Evolutionary conservation across 1,139 yeast species (phyloP), one percentile per base, ranked within the genome.

Genomic region (Suhomyces wounanorum): DNA sequence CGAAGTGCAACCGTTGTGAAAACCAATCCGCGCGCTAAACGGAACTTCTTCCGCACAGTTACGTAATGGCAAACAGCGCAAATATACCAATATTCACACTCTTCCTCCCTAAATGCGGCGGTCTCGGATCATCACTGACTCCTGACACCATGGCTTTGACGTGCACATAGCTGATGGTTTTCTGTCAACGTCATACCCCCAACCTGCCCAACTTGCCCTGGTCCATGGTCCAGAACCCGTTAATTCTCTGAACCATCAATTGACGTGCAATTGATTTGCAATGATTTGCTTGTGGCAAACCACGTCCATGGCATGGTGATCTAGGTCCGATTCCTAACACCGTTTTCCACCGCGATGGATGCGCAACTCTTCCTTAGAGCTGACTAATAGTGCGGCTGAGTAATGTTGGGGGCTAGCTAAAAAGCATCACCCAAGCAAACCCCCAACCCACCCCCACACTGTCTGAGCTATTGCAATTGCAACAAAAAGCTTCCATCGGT

Each of bases 331-430:
- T 31, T n/a, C 35, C 18, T 14, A 33, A 33, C 37, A 14, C 37
- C 18, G 37, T 33, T 33, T 33, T 33, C 33, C 7, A 30, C 33
- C 33, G 33, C 33, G 14, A 30, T 30, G 33, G 33, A 30, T 30
- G 14, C 33, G 14, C 33, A 11, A 30, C 33, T 30, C 14, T 11
- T 33, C 4, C 14, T 7, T 14, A 13, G n/a, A 23, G 42, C 26
- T 48, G 51, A 44, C 46, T 30, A 48, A 48, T 42, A 14, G 45
- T 42, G 50, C 53, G 51, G 51, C 51, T 48, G 53, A 50, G 48
- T 48, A 42, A 42, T 50, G 17, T 16, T 41, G 26, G 18, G 37
- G 6, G 10, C 8, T 21, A 21, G 23, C 6, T 21, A 21, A 21
- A 4, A 21, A 21, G 23, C 23, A 21, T 21, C 23, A 21, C 18